These are phyloP conservation scores for Seiridium unicorne DNA, from an alignment of 2,329 filamentous ascomycete species.

Conservation along the genomic window DNA sequence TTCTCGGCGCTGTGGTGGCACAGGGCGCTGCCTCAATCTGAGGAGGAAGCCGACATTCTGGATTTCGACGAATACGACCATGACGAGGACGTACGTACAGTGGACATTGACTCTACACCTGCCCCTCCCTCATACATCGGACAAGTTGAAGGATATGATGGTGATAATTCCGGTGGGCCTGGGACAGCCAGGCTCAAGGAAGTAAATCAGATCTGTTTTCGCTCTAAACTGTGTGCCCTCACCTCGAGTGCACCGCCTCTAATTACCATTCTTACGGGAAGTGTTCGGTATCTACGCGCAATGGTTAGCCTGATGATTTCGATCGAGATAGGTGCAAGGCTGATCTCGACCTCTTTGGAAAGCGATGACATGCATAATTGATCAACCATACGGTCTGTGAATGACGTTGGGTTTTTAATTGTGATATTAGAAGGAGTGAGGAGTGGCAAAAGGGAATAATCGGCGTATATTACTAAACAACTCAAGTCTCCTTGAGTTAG, in stretches of 20 bases:
- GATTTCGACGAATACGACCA: background rate
- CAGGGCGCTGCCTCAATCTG: background rate
- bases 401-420: no score
- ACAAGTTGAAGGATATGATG: background rate
- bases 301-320: background rate
- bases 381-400: no score
- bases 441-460: no score
- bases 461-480: no score
- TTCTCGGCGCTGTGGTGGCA: background rate
- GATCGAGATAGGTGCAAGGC: background rate
- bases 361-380: background rate
- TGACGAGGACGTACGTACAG: background rate
- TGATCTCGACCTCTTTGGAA: background rate
- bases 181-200: background rate
- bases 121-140: background rate
- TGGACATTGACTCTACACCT: background rate
- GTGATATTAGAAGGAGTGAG: no score
- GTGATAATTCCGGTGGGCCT: background rate
- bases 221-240: background rate
- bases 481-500: no score
- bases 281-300: background rate
- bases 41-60: background rate
- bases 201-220: background rate
- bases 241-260: background rate
- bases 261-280: background rate